Evolutionary conservation across 768 basidiomycete species (phyloP).

Genomic region (Pholiota conissans): DNA sequence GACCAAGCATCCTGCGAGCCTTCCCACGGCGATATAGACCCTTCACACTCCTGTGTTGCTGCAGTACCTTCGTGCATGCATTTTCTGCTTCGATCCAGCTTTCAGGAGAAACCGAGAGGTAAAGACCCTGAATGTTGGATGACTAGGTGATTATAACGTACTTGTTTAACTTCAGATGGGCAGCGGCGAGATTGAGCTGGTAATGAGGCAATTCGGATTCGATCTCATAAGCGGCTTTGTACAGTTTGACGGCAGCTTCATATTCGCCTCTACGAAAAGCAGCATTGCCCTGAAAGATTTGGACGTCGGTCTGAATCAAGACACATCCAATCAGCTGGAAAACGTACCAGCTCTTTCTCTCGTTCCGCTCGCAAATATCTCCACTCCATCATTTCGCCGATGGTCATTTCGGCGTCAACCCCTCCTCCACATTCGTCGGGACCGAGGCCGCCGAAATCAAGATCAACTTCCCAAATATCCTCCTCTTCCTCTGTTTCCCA

Average conservation of each 20-base stretch:
- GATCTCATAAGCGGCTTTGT: conserved; percentile 58
- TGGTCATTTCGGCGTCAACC: conserved; percentile 58
- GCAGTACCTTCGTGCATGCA: conserved; percentile 65
- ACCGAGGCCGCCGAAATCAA: conserved; percentile 61
- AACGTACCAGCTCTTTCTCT: conserved; percentile 65
- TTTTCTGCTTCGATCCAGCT: conserved; percentile 75
- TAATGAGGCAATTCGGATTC: conserved; percentile 78
- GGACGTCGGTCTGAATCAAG: background rate
- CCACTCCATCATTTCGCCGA: conserved; percentile 75
- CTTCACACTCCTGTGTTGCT: conserved; percentile 67
- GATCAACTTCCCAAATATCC: conserved; percentile 71
- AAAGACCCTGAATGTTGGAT: conserved; percentile 1
- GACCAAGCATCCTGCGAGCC: conserved; percentile 61
- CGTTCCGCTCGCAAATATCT: conserved; percentile 68
- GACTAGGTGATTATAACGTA: conserved; percentile 32
- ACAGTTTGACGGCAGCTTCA: conserved; percentile 52
- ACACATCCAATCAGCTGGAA: background rate
- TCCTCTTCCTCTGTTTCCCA: conserved; percentile 80
- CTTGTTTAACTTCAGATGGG: conserved; percentile 70
- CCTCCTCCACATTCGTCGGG: conserved; percentile 46
- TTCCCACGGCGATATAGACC: conserved; percentile 71
- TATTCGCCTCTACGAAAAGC: conserved; percentile 69
- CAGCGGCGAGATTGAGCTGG: conserved; percentile 75
- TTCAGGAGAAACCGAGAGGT: background rate
- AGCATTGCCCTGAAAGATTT: conserved; percentile 52